These are phyloP conservation scores for Candida germanica DNA, from an alignment of 805 yeast species.

Conservation along the genomic window DNA sequence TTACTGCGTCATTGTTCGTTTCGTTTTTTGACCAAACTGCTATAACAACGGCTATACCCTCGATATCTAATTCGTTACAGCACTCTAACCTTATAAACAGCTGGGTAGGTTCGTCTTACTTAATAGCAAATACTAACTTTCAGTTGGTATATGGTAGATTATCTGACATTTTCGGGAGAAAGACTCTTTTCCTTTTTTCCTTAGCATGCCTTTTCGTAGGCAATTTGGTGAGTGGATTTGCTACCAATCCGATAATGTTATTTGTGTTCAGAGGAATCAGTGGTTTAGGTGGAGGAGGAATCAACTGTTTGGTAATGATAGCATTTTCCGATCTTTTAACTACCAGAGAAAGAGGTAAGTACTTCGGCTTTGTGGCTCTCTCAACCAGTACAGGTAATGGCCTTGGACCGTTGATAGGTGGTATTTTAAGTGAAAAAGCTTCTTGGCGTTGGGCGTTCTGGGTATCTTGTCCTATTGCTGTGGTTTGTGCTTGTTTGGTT, in stretches of 20 bases:
- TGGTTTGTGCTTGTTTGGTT: conserved; percentile 6
- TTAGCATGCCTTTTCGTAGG: conserved; percentile 45
- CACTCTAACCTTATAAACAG: conserved; percentile 41
- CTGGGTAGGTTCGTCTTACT: conserved; percentile 73
- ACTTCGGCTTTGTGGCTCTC: conserved; percentile 51
- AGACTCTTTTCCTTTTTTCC: conserved; percentile 41
- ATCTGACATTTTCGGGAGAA: conserved; percentile 63
- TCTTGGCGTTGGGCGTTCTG: conserved; percentile 13
- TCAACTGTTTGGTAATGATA: conserved; percentile 49
- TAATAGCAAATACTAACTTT: conserved; percentile 67
- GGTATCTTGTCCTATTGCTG: conserved; percentile 11
- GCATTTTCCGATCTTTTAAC: conserved; percentile 56
- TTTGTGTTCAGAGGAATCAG: conserved; percentile 51
- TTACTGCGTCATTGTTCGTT: conserved; percentile 21
- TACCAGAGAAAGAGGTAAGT: conserved; percentile 50
- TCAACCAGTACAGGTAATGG: conserved; percentile 49
- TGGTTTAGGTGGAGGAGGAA: conserved; percentile 64
- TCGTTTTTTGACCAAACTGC: conserved; percentile 47
- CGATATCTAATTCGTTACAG: conserved; percentile 41
- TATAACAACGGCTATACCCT: conserved; percentile 43
- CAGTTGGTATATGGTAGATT: conserved; percentile 73
- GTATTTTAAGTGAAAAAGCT: conserved; percentile 7
- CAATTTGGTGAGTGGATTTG: conserved; percentile 42
- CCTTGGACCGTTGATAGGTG: conserved; percentile 47
- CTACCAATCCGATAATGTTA: conserved; percentile 41